Base-by-base conservation (phyloP, 305 asterid genomes). In the Plantago coronopus region DNA sequence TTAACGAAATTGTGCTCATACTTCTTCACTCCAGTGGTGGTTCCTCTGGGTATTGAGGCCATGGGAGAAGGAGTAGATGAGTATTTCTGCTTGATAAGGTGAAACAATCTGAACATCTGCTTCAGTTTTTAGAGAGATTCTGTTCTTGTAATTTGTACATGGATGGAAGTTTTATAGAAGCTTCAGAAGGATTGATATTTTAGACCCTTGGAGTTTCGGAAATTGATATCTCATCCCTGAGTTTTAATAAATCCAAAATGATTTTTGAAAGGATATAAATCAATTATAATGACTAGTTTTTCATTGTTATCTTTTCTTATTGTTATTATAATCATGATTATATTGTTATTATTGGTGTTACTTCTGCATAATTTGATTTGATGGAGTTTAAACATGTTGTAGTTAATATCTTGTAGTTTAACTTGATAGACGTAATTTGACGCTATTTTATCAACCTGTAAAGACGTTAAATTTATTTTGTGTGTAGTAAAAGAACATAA, bases 81-180 rank as follows among this genome's bases (percentile, higher is more conserved):
- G 50, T 43, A 42, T 16, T 59, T 23, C 18, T 44, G 64, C 40
- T 59, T 59, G 13, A 59, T 16, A 18, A 42, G 40, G 7, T 59
- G 53, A 25, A 59, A 59, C 38, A 59, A 16, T 22, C 53, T 16
- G 15, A 59, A 59, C 64, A 59, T 59, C 23, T 12, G 42, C 43
- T 51, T 34, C 42, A 34, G 10, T 7, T 11, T 51, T n/a, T n/a
- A n/a, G 7, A 31, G 27, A 15, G 57, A 53, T 23, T 22, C 19
- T 12, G 61, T 4, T 56, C 10, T 2, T 21, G 16, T 12, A 13
- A 13, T 16, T 29, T 1, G 0, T 29, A 7, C 37, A 29, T 29
- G 31, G 31, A 27, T 12, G 15, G 56, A 16, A n/a, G 3, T 23
- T 53, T 7, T 23, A 21, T 5, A 9, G 17, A 17, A 13, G 31